Evolutionary conservation across 768 basidiomycete genomes (phyloP).

Genomic region (Trametes gibbosa): DNA sequence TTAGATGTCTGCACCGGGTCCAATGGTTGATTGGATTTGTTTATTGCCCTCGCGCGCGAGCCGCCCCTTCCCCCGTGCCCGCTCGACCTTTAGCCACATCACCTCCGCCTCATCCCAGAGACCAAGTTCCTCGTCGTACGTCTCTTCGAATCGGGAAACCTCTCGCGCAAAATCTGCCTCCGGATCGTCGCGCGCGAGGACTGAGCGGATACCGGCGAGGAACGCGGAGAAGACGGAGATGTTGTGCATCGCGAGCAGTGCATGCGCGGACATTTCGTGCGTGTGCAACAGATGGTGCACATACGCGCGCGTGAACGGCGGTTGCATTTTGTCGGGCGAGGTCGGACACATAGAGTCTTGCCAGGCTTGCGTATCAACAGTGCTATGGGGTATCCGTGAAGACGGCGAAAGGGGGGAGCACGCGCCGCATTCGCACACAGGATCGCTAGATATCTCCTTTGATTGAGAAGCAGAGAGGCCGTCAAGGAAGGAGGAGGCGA

Average conservation of each 20-base stretch:
- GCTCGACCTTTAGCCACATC: slow-evolving; percentile 65
- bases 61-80: slow-evolving; percentile 73
- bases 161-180: slow-evolving; percentile 40
- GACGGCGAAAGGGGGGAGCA: slow-evolving; percentile 48
- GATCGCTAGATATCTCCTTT: neutral
- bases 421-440: slow-evolving; percentile 50
- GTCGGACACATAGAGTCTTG: neutral
- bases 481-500: slow-evolving; percentile 44
- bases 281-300: slow-evolving; percentile 83
- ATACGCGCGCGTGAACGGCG: slow-evolving; percentile 55
- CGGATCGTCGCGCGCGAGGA: slow-evolving; percentile 23
- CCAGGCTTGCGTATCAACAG: slow-evolving; percentile 28
- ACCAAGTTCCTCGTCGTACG: slow-evolving; percentile 47
- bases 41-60: slow-evolving; percentile 61
- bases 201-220: slow-evolving; percentile 52
- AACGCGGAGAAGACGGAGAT: slow-evolving; percentile 64
- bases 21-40: slow-evolving; percentile 18
- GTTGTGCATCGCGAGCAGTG: slow-evolving; percentile 76
- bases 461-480: slow-evolving; percentile 5
- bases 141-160: slow-evolving; percentile 45
- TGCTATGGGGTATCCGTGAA: slow-evolving; percentile 43
- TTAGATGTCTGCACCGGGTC: slow-evolving; percentile 16
- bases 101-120: slow-evolving; percentile 52
- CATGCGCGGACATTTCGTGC: slow-evolving; percentile 87
- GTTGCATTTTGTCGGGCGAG: slow-evolving; percentile 22